Percentiles rank a stretch among this genome's conserved stretches.
These are phyloP conservation scores for Pestalotiopsis sp. DNA, from an alignment of 2,329 filamentous ascomycete genomes.

Conservation along the genomic window DNA sequence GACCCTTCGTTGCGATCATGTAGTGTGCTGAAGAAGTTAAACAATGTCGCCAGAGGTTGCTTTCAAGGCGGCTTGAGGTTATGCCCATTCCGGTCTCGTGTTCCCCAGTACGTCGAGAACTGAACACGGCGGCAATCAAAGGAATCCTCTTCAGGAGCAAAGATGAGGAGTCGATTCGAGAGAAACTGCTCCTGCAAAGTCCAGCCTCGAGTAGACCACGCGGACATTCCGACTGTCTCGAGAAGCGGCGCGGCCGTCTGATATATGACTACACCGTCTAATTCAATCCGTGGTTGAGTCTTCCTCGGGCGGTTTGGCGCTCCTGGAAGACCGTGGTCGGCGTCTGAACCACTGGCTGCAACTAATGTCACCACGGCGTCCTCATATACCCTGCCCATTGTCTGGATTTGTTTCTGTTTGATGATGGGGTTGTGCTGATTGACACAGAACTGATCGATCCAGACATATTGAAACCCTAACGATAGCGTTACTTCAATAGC, in stretches of 20 bases:
- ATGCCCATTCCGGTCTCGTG: too few relatives aligned
- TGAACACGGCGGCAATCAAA: not conserved
- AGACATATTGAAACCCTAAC: not conserved
- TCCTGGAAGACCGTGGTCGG: not conserved
- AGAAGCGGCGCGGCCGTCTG: too few relatives aligned
- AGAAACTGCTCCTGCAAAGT: not conserved
- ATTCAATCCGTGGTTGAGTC: accelerated
- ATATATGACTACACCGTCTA: not conserved
- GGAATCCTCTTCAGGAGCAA: too few relatives aligned
- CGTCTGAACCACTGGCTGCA: not conserved
- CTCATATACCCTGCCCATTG: not conserved
- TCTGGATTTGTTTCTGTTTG: not conserved
- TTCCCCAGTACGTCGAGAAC: too few relatives aligned
- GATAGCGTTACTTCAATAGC: not conserved
- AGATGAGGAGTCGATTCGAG: accelerated
- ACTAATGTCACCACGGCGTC: not conserved
- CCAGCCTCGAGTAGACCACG: not conserved
- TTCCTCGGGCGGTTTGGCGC: not conserved
- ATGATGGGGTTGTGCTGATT: not conserved
- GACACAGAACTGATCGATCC: not conserved
- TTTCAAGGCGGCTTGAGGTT: too few relatives aligned
- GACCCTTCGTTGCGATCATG: too few relatives aligned
- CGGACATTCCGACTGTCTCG: too few relatives aligned
- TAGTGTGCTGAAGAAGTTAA: too few relatives aligned
- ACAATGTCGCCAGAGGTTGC: too few relatives aligned